These are phyloP conservation scores for Thelonectria rubi DNA, from an alignment of 2,329 filamentous ascomycete genomes.

Conservation along the genomic window DNA sequence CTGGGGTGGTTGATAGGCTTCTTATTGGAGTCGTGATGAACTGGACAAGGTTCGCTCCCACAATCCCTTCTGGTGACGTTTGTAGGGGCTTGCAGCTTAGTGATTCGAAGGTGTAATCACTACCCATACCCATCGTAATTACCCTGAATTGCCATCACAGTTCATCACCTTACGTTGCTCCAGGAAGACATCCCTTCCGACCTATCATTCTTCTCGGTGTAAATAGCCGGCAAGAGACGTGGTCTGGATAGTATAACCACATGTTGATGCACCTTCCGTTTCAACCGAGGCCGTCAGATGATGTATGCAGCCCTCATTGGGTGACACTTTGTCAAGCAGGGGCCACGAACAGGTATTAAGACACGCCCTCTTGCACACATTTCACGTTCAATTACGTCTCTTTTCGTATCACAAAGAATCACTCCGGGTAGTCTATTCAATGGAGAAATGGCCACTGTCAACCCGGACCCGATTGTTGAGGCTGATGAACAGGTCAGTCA, in stretches of 20 bases:
- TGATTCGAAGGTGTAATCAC: neutral
- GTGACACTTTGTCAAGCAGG: neutral
- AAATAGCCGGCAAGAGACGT: neutral
- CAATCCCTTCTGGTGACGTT: neutral
- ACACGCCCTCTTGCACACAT: neutral
- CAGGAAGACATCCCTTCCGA: neutral
- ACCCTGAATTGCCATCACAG: too few relatives aligned
- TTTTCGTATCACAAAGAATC: neutral
- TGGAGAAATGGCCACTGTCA: slow-evolving; percentile 4
- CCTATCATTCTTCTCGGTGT: neutral
- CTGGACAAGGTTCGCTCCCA: neutral
- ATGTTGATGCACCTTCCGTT: neutral
- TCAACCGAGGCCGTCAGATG: neutral
- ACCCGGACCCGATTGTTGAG: slow-evolving; percentile 8
- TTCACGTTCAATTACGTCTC: neutral
- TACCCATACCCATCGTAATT: neutral
- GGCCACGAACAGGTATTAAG: neutral
- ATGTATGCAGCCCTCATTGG: neutral
- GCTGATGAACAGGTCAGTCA: slow-evolving; percentile 23
- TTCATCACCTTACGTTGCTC: neutral
- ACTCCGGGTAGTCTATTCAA: neutral
- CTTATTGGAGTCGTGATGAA: neutral
- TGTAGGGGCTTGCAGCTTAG: neutral
- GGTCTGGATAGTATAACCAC: neutral
- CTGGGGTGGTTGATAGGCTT: neutral